A percentile compares a stretch with the other conserved stretches of the same genome.
These are phyloP conservation scores for Rhynchosporium agropyri DNA, from an alignment of 2,329 filamentous ascomycete species.

Conservation along the genomic window DNA sequence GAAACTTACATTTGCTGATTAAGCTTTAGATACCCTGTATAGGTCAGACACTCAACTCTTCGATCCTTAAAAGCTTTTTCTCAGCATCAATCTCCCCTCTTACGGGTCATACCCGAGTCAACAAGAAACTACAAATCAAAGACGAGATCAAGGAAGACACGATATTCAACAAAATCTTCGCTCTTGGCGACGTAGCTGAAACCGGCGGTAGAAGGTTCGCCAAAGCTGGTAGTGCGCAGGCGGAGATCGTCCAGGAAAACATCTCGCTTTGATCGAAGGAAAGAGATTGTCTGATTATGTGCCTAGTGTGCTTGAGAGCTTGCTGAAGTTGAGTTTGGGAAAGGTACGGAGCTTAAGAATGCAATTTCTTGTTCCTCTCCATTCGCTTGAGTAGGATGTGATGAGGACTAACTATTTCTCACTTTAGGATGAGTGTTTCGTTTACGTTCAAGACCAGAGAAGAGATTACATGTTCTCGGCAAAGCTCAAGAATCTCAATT, in stretches of 20 bases:
- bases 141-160: not conserved
- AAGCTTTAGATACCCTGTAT: slow-evolving; percentile 48
- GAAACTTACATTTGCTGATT: slow-evolving; percentile 1
- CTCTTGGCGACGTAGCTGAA: slow-evolving; percentile 55
- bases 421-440: slow-evolving; percentile 27
- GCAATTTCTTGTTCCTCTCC: no score
- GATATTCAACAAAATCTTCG: slow-evolving; percentile 47
- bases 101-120: slow-evolving; percentile 44
- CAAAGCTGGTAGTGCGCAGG: slow-evolving; percentile 49
- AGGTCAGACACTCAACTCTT: slow-evolving; percentile 50
- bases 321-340: slow-evolving; percentile 47
- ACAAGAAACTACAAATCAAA: slow-evolving; percentile 50
- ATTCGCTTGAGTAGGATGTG: no score
- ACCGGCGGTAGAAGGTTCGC: slow-evolving; percentile 48
- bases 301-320: slow-evolving; percentile 42
- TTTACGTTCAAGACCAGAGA: slow-evolving; percentile 26
- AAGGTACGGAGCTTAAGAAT: not conserved
- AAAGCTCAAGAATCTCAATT: slow-evolving; percentile 26
- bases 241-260: slow-evolving; percentile 49
- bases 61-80: not conserved
- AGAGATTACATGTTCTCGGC: slow-evolving; percentile 26
- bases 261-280: slow-evolving; percentile 48
- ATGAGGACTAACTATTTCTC: not conserved
- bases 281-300: slow-evolving; percentile 37
- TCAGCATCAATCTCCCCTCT: slow-evolving; percentile 32